Evolutionary conservation across 768 basidiomycete species (phyloP), one percentile per base, ranked within the genome.

Genomic region (Amanita exitialis): DNA sequence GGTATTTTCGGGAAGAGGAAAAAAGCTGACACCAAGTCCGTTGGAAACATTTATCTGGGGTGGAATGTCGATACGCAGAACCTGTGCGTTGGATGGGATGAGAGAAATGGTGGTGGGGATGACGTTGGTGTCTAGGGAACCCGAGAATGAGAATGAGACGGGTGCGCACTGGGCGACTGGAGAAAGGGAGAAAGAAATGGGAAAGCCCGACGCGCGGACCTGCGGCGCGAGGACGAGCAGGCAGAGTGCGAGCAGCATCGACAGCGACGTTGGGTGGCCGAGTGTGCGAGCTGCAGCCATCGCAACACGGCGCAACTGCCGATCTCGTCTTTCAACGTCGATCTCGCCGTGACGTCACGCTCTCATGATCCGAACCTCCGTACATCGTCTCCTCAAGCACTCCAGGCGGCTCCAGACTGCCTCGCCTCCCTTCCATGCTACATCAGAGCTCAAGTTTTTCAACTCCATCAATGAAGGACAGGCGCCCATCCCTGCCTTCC

Each of bases 401-500:
- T 38, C 51, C 20, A 32, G 45, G 34, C 54, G 51, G 44, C 47
- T 56, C 38, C 4, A 45, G 15, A 6, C 30, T 25, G 2, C 54
- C 57, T 20, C 65, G 62, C 9, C 59, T 60, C 52, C 83, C 84
- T 0, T 82, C 84, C 15, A 77, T 92, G 32, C 32, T 38, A 79
- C 82, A 6, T 64, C 86, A 12, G 78, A 76, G 49, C 77, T 89
- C 34, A 67, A 80, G 45, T 92, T 90, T 71, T 84, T 91, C 72
- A 90, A 90, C 64, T 78, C 87, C 0, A 79, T 91, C 25, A 77
- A 77, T 32, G 71, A 70, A 7, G 76, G 74, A 37, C 72, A 74
- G 12, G 71, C 73, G 18, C 77, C 76, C 58, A 91, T 95, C 57
- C 90, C 93, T 3, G 89, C 91, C 3, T 95, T 83, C 67, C 76